A percentile compares a stretch with the other conserved stretches of the same genome.
These are phyloP conservation scores for Schizochytrium sp. DNA, from an alignment of 108 stramenopile genomes.

Conservation along the genomic window DNA sequence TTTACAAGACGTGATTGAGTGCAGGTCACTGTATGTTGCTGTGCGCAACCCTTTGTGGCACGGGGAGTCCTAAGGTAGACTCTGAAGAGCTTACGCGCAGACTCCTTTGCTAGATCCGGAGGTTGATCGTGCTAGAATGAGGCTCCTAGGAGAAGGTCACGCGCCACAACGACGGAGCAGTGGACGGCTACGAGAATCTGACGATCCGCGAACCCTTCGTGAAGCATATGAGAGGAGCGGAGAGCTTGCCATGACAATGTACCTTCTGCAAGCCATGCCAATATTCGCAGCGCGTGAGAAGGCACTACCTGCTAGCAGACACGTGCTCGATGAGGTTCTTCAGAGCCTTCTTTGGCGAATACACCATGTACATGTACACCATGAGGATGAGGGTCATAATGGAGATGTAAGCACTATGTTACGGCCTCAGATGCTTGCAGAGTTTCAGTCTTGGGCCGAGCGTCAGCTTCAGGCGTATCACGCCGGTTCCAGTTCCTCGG, in stretches of 20 bases:
- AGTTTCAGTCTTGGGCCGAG: background rate
- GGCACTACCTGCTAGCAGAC: background rate
- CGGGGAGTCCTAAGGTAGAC: too few relatives aligned
- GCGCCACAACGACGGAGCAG: background rate
- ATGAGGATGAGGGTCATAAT: background rate
- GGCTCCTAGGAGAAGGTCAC: too few relatives aligned
- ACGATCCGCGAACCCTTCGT: background rate
- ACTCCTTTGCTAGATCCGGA: too few relatives aligned
- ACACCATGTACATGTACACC: background rate
- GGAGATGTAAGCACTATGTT: background rate
- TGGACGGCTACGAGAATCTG: background rate
- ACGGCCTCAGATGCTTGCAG: background rate
- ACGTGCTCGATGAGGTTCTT: background rate
- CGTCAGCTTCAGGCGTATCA: too few relatives aligned
- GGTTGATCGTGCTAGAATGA: too few relatives aligned
- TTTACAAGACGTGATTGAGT: too few relatives aligned
- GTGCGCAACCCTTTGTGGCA: too few relatives aligned
- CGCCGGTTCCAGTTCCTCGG: too few relatives aligned
- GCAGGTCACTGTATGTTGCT: too few relatives aligned
- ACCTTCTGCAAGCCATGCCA: background rate
- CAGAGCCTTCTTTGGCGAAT: conserved; percentile 6
- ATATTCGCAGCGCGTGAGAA: background rate
- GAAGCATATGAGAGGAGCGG: background rate
- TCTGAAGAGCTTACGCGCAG: too few relatives aligned
- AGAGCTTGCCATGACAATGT: background rate